Evolutionary conservation across 2,329 filamentous ascomycete genomes (phyloP), one percentile per base, ranked within the genome.

Genomic region (Didymella pomorum): DNA sequence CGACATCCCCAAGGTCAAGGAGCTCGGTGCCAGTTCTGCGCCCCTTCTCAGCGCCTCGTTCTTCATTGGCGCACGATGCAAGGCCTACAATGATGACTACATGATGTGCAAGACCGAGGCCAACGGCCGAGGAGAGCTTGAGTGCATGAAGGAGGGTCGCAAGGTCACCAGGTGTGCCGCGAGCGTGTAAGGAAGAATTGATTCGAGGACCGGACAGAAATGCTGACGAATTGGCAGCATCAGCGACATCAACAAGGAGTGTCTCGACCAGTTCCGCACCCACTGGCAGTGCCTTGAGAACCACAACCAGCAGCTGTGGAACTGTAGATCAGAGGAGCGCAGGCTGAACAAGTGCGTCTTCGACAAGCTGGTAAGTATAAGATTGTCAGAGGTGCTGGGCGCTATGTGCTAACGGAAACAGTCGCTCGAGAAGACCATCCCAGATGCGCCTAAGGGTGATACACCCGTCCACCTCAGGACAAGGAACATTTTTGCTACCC

Each of bases 81-180:
- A 87, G 78, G 84, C 91, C 57, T 99, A 93, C 85, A 98, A 98
- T 81, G 95, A 99, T 84, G 95, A 99, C 82, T 99, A 90, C 82
- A 99, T 99, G 94, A 91, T 96, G 83, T 99, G 95, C 90, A 99
- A 99, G 89, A 91, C 87, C 69, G 93, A 97, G 81, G 89, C 92
- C 72, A 89, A 91, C 63, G 95, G 95, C 72, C 88, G 87, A 79
- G 95, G 93, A 78, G 95, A 99, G 84, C 80, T 96, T 64, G 92
- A 97, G 69, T 99, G 95, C 81, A 82, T 99, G 86, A 94, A 92
- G 84, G 95, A 99, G 83, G 95, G 95, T 56, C 87, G 95, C 78
- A 91, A 95, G 80, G 95, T 99, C 62, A 99, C 95, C 70, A 87
- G 95, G 81, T 99, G 95, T 83, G 95, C 95, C 59, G 89, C 91